These are phyloP conservation scores for Aspergillus chevalieri DNA, from an alignment of 2,329 filamentous ascomycete genomes.

Conservation along the genomic window DNA sequence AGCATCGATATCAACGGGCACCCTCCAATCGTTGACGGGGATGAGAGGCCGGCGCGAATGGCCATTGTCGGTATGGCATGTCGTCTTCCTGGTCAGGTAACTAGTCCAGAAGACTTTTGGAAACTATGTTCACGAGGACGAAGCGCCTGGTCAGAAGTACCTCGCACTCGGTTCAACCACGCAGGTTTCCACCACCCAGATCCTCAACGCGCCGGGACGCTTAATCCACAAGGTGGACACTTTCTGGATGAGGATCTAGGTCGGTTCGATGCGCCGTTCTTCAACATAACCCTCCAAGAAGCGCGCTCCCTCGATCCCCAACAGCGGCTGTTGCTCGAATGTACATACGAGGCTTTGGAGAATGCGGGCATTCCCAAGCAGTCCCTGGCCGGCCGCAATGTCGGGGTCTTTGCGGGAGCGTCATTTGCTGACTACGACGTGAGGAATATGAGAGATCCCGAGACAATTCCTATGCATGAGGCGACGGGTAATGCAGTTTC, in stretches of 20 bases:
- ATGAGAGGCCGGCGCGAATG: slow-evolving; percentile 10
- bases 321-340: slow-evolving; percentile 20
- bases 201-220: slow-evolving; percentile 14
- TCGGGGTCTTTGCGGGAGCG: slow-evolving; percentile 17
- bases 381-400: slow-evolving; percentile 14
- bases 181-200: slow-evolving; percentile 19
- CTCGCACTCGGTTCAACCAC: slow-evolving; percentile 15
- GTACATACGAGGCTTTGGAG: slow-evolving; percentile 22
- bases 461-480: slow-evolving; percentile 15
- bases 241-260: slow-evolving; percentile 21
- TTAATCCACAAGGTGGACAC: slow-evolving; percentile 19
- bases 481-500: slow-evolving; percentile 16
- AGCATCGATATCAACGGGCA: not conserved
- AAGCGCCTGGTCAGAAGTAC: slow-evolving; percentile 17
- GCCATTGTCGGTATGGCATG: slow-evolving; percentile 22
- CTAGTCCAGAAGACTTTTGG: slow-evolving; percentile 18
- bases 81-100: slow-evolving; percentile 18
- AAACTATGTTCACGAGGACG: slow-evolving; percentile 17
- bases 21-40: not conserved
- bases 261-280: slow-evolving; percentile 22
- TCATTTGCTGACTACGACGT: slow-evolving; percentile 20
- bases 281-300: slow-evolving; percentile 18
- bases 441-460: slow-evolving; percentile 16
- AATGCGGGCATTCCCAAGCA: slow-evolving; percentile 24
- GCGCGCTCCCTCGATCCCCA: slow-evolving; percentile 22